These are phyloP conservation scores for Gnaphalium uliginosum DNA, from an alignment of 129 eudicot genomes.

Conservation along the genomic window DNA sequence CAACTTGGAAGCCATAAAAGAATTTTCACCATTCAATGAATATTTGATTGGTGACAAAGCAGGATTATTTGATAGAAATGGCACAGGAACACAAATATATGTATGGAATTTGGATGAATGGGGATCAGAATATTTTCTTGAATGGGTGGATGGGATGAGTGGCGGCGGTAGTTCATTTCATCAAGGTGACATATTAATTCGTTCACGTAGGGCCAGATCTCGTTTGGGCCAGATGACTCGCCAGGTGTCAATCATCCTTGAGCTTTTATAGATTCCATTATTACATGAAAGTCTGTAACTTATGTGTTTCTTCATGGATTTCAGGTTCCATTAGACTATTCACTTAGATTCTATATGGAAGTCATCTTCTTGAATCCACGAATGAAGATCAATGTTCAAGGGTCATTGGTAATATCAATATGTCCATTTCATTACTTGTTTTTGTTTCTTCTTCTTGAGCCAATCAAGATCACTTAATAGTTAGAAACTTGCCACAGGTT, in stretches of 20 bases:
- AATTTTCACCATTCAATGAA: constrained; percentile 67
- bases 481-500: constrained; percentile 40
- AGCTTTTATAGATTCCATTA: background rate
- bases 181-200: constrained; percentile 6
- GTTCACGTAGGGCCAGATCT: constrained; percentile 4
- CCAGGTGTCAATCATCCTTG: background rate
- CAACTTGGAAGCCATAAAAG: constrained; percentile 53
- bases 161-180: constrained; percentile 1
- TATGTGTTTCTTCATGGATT: constrained; percentile 13
- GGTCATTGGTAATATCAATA: constrained; percentile 50
- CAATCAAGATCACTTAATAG: constrained; percentile 7
- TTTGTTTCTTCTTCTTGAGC: background rate
- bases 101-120: constrained; percentile 74
- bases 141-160: constrained; percentile 6
- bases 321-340: constrained; percentile 67
- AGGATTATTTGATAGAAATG: constrained; percentile 45
- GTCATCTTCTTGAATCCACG: constrained; percentile 70
- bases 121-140: constrained; percentile 58
- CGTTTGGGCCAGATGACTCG: constrained; percentile 5
- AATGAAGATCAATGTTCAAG: constrained; percentile 75
- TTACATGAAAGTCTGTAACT: too few species aligned
- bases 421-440: background rate
- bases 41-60: constrained; percentile 72
- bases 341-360: constrained; percentile 60
- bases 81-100: constrained; percentile 74